A percentile compares a stretch with the other conserved stretches of the same genome.
These are phyloP conservation scores for Colletotrichum trifolii DNA, from an alignment of 2,329 filamentous ascomycete genomes.

Conservation along the genomic window DNA sequence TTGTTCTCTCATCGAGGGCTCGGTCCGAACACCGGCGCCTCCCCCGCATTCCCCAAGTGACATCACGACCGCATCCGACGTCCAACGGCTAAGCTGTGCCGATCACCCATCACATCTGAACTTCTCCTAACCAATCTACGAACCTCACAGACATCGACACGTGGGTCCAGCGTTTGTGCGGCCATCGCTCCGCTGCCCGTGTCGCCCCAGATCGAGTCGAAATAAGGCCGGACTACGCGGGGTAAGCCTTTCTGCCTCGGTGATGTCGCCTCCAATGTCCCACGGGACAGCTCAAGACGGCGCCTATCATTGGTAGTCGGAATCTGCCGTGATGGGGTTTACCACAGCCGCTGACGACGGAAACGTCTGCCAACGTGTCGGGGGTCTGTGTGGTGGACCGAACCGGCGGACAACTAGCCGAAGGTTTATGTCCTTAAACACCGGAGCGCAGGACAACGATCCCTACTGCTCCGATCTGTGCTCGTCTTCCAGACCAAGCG, in stretches of 20 bases:
- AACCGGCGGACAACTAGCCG: slow-evolving; percentile 15
- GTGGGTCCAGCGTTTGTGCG: slow-evolving; percentile 18
- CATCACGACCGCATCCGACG: slow-evolving; percentile 8
- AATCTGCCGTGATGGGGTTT: slow-evolving; percentile 22
- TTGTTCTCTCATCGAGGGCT: background rate
- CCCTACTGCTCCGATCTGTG: too few relatives aligned
- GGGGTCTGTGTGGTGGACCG: slow-evolving; percentile 2
- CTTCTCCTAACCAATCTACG: slow-evolving; percentile 7
- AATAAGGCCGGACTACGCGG: slow-evolving; percentile 14
- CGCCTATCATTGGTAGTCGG: slow-evolving; percentile 11
- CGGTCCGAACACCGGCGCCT: slow-evolving; percentile 19
- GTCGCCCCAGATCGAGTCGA: background rate
- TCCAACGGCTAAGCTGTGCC: slow-evolving; percentile 8
- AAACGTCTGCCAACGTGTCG: slow-evolving; percentile 6
- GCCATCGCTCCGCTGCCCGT: slow-evolving; percentile 15
- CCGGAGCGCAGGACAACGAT: too few relatives aligned
- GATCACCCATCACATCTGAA: slow-evolving; percentile 9
- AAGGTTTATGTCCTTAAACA: slow-evolving; percentile 17
- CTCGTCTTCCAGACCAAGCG: background rate
- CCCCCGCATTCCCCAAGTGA: slow-evolving; percentile 30
- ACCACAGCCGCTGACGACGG: slow-evolving; percentile 17
- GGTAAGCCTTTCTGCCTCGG: slow-evolving; percentile 18
- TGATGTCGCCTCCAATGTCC: background rate
- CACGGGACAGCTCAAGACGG: background rate
- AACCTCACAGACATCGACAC: background rate